Evolutionary conservation across 1,139 yeast genomes (phyloP).

Genomic region (Magnusiomyces paraingens): DNA sequence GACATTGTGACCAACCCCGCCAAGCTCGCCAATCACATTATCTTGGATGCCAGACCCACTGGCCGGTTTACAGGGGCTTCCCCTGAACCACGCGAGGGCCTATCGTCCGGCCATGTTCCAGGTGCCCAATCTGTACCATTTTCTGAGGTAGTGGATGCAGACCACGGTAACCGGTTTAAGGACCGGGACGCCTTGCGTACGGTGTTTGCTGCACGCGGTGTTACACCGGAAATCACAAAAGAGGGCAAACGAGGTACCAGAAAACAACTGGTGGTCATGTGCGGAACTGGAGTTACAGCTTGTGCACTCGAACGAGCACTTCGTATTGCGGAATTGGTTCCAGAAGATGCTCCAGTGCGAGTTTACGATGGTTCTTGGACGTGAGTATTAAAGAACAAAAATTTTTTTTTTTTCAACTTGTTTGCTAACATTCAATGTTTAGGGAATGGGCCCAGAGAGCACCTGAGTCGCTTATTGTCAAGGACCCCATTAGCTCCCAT

Average conservation of each 20-base stretch:
- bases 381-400: constrained; percentile 1
- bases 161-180: constrained; percentile 43
- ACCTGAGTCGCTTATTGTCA: constrained; percentile 23
- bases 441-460: constrained; percentile 39
- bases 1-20: constrained; percentile 47
- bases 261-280: constrained; percentile 73
- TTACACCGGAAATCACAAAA: constrained; percentile 25
- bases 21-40: constrained; percentile 42
- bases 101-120: constrained; percentile 85
- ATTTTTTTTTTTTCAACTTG: background rate
- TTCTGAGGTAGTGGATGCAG: constrained; percentile 45
- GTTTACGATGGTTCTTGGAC: constrained; percentile 98
- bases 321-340: constrained; percentile 46
- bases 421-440: constrained; percentile 19
- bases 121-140: constrained; percentile 78
- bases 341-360: constrained; percentile 38
- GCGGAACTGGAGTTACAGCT: constrained; percentile 96
- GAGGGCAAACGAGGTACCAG: constrained; percentile 27
- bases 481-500: constrained; percentile 13
- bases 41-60: constrained; percentile 75
- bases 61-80: constrained; percentile 70
- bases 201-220: constrained; percentile 38
- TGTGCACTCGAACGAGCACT: constrained; percentile 71
- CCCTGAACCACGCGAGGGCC: constrained; percentile 85
- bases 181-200: constrained; percentile 41